Conservation (phyloP, 139 green algal genomes). For the Tetraselmis chui region DNA sequence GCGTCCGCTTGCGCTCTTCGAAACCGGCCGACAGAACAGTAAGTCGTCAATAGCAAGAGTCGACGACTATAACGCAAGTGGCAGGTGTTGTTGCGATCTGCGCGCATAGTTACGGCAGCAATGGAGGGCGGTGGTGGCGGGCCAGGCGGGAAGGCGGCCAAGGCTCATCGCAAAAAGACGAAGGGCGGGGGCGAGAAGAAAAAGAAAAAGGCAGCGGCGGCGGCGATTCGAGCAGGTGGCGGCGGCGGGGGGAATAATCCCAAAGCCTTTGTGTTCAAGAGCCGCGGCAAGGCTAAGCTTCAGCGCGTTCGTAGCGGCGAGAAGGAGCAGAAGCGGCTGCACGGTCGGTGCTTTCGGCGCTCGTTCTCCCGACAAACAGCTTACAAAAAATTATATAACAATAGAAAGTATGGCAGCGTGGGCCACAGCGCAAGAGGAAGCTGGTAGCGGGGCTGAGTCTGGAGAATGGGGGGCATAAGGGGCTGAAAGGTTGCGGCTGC, state of each 20-base stretch:
- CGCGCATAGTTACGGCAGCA: no score
- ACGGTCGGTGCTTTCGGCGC: constrained; percentile 65
- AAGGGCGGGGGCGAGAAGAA: constrained; percentile 15
- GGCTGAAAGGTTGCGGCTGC: no score
- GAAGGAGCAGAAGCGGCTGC: constrained; percentile 83
- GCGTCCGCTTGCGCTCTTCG: no score
- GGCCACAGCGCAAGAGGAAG: neutral
- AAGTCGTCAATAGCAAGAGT: no score
- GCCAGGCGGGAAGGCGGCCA: neutral
- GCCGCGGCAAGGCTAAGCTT: constrained; percentile 53
- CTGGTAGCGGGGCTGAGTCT: neutral
- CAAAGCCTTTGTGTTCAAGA: constrained; percentile 66
- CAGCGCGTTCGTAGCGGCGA: constrained; percentile 65
- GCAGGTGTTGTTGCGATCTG: no score
- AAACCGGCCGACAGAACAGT: no score
- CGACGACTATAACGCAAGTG: no score
- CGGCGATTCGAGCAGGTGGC: neutral
- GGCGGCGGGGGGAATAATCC: constrained; percentile 49
- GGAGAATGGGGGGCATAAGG: neutral
- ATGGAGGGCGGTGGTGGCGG: neutral
- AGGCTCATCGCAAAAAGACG: neutral
- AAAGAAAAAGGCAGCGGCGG: constrained; percentile 25
- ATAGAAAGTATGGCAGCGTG: no score
- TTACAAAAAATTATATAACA: no score
- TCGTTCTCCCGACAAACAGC: no score